Conservation (phyloP, 192 early-diverging fungal species). For the Gonapodya sp. region DNA sequence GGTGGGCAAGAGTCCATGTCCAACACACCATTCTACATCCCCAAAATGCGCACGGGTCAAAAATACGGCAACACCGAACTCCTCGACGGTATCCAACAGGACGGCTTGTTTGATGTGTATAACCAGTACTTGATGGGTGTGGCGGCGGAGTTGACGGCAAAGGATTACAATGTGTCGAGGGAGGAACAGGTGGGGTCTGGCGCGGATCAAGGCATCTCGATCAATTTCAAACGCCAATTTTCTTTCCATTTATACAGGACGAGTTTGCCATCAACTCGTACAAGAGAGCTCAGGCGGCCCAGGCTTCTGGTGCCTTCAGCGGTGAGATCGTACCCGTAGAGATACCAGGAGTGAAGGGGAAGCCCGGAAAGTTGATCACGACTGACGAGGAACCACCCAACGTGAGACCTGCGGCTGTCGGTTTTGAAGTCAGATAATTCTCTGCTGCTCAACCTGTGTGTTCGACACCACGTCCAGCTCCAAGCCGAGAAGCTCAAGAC, state of each 20-base stretch:
- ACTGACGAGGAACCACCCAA: slow-evolving; percentile 58
- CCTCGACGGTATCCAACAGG: slow-evolving; percentile 65
- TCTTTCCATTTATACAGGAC: slow-evolving; percentile 33
- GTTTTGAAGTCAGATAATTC: background rate
- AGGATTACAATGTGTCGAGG: slow-evolving; percentile 64
- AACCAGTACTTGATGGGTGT: slow-evolving; percentile 66
- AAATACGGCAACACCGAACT: slow-evolving; percentile 63
- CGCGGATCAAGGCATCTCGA: background rate
- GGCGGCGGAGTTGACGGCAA: slow-evolving; percentile 71
- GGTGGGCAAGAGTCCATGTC: slow-evolving; percentile 77
- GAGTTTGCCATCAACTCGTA: slow-evolving; percentile 64
- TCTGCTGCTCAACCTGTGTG: background rate
- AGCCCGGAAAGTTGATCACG: slow-evolving; percentile 45
- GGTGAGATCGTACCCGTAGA: slow-evolving; percentile 64
- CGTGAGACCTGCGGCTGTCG: slow-evolving; percentile 27
- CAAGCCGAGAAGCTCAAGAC: slow-evolving; percentile 75
- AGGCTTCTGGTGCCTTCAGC: slow-evolving; percentile 44
- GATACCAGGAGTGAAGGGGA: slow-evolving; percentile 56
- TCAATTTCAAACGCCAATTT: background rate
- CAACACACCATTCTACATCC: slow-evolving; percentile 71
- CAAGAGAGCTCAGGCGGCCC: slow-evolving; percentile 63
- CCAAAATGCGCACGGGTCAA: slow-evolving; percentile 65
- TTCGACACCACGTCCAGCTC: background rate
- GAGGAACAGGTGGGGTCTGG: slow-evolving; percentile 36
- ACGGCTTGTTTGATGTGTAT: slow-evolving; percentile 70